Evolutionary conservation across 768 basidiomycete species (phyloP).

Genomic region (Dioszegia crocea): DNA sequence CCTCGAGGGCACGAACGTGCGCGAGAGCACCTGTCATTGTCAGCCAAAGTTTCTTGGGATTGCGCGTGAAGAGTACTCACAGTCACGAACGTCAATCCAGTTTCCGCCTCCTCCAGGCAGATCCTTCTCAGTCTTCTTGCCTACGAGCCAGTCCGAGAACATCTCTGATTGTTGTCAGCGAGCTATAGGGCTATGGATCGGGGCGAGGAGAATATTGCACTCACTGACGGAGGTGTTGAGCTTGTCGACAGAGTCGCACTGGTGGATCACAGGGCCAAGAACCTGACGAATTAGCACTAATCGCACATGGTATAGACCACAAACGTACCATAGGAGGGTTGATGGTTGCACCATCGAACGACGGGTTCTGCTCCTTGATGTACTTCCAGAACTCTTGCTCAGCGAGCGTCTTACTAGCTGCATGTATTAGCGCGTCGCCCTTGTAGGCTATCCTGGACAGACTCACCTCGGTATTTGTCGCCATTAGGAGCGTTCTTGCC

Average conservation of each 20-base stretch:
- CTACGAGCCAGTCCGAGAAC: constrained; percentile 39
- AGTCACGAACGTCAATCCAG: constrained; percentile 43
- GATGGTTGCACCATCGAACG: constrained; percentile 43
- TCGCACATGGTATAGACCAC: no score
- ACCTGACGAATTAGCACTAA: no score
- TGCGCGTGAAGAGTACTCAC: constrained; percentile 8
- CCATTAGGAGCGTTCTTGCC: constrained; percentile 18
- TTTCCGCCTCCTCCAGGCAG: constrained; percentile 30
- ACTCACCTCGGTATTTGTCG: constrained; percentile 37
- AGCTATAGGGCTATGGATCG: no score
- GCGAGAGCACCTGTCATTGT: constrained; percentile 54
- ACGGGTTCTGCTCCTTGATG: constrained; percentile 43
- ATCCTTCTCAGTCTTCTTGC: constrained; percentile 43
- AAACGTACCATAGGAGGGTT: constrained; percentile 45
- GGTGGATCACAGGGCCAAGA: constrained; percentile 52
- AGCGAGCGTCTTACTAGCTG: constrained; percentile 41
- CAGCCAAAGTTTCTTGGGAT: not conserved
- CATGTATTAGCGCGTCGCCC: constrained; percentile 10
- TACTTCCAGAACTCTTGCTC: constrained; percentile 44
- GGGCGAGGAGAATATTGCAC: no score
- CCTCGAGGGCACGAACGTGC: constrained; percentile 58
- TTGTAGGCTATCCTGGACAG: no score
- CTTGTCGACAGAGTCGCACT: constrained; percentile 47
- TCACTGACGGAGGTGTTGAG: constrained; percentile 52
- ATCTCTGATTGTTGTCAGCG: constrained; percentile 15